Percentiles rank a stretch among this genome's conserved stretches.
Conservation (phyloP, 2,329 filamentous ascomycete genomes). For the Stagonosporopsis tanaceti region DNA sequence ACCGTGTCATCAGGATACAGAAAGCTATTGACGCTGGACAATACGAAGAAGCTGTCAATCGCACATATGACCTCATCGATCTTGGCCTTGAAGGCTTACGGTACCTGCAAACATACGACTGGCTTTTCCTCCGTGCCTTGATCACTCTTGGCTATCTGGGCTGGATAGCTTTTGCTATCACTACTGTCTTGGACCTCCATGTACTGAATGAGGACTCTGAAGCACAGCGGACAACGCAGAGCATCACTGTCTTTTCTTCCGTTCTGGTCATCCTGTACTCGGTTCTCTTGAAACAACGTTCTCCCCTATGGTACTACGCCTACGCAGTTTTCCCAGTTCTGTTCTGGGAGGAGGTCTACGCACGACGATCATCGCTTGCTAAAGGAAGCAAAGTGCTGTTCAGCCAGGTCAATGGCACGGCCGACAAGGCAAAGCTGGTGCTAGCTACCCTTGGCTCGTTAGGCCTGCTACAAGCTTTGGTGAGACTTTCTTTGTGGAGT, state of each 20-base stretch:
- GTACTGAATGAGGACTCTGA: constrained; percentile 76
- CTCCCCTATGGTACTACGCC: constrained; percentile 83
- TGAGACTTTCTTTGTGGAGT: constrained; percentile 35
- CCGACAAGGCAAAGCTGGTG: constrained; percentile 65
- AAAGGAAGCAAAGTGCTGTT: constrained; percentile 75
- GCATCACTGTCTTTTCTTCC: constrained; percentile 75
- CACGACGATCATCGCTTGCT: constrained; percentile 72
- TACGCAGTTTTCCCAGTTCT: constrained; percentile 92
- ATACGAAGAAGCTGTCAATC: constrained; percentile 79
- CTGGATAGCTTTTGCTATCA: constrained; percentile 93
- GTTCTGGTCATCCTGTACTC: constrained; percentile 78
- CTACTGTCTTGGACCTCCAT: constrained; percentile 86
- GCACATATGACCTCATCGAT: constrained; percentile 79
- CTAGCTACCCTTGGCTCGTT: constrained; percentile 74
- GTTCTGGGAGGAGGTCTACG: constrained; percentile 97
- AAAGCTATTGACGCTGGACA: constrained; percentile 70
- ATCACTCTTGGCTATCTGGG: constrained; percentile 92
- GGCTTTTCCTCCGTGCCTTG: constrained; percentile 89
- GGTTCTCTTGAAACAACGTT: constrained; percentile 79
- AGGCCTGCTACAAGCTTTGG: constrained; percentile 77
- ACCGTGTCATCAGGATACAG: constrained; percentile 73
- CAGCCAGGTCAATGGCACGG: constrained; percentile 68
- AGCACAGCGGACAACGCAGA: constrained; percentile 68
- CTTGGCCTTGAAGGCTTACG: constrained; percentile 81
- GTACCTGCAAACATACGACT: constrained; percentile 98